Base-by-base conservation (phyloP, 768 basidiomycete species). In the Lanmaoa rubissima region DNA sequence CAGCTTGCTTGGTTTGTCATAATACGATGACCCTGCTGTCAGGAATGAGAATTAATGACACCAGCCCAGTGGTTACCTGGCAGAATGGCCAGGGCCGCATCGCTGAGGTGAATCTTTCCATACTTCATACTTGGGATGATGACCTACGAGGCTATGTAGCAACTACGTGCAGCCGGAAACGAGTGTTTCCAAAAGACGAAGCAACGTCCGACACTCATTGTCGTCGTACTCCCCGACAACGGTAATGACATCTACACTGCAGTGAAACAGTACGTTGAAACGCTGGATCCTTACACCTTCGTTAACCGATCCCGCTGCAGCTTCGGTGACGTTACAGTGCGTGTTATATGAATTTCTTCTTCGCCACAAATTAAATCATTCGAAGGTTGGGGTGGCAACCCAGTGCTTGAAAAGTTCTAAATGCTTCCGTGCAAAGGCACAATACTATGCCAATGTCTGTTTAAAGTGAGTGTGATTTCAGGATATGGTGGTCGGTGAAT, bases 371-470 rank as follows among this genome's bases (percentile, higher is more conserved):
- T 34, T 54, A 32, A 44, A 54, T 52, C 45, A 26, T 53, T 19
- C 16, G 34, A 64, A 87, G 84, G 77, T 80, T 62, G 91, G 91
- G 26, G 83, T 91, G 9, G 84, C 90, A 0, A 92, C 90, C 0
- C 90, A 92, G 59, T 92, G 90, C 66, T 62, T 92, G 63, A 89
- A 88, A 68, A 77, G 78, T 17, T 71, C 67, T 5, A 90, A 91
- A 63, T 88, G 87, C 64, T 78, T 72, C 60, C 74, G 79, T 5
- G 90, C 87, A 0, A 90, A 85, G 57, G 72, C 81, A 0, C 91
- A 92, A 60, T 93, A 92, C 62, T 92, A 79, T 57, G 90, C 90
- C 1, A 93, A 92, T 58, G 86, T 92, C 7, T 84, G 82, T 61
- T 69, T 92, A 34, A 92, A 92, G 90, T 90, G 53, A 61, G 84